phyloP scores from a whole-genome alignment of 148 eudicot genomes.

The Drosera capensis region DNA sequence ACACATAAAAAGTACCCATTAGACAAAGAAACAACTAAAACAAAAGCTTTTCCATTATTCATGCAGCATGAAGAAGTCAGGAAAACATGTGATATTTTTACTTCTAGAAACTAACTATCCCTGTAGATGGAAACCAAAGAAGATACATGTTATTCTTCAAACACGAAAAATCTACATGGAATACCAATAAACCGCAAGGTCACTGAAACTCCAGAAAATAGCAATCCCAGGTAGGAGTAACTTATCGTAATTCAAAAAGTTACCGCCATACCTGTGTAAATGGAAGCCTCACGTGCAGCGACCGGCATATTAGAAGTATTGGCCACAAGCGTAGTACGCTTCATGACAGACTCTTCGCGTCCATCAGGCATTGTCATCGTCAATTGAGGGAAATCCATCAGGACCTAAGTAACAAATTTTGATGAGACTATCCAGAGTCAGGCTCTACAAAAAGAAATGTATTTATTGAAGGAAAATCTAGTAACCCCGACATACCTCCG shows the following conservation, averaged over 20 bases:
- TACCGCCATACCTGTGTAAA: conserved; percentile 56
- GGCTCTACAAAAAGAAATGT: background rate
- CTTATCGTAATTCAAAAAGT: too few species aligned
- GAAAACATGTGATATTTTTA: too few species aligned
- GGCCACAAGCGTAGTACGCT: conserved; percentile 96
- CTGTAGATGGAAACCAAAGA: too few species aligned
- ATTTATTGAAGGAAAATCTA: conserved; percentile 1
- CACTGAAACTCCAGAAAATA: too few species aligned
- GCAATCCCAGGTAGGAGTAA: too few species aligned
- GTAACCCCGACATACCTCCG: conserved; percentile 59
- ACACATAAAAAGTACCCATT: conserved; percentile 4
- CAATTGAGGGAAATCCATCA: conserved; percentile 99
- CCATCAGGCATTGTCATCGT: conserved; percentile 99
- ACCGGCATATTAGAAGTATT: conserved; percentile 99
- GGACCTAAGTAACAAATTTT: conserved; percentile 39
- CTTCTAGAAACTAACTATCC: too few species aligned
- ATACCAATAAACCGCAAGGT: too few species aligned
- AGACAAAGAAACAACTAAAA: background rate
- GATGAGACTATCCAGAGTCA: background rate
- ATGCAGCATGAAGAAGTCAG: too few species aligned
- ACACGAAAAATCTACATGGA: too few species aligned
- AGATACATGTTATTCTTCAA: too few species aligned
- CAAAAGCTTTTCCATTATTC: too few species aligned
- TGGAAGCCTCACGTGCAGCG: conserved; percentile 99
- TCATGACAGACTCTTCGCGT: conserved; percentile 99